Conservation (phyloP, 1,139 yeast species). For the Yamadazyma buinensis region DNA sequence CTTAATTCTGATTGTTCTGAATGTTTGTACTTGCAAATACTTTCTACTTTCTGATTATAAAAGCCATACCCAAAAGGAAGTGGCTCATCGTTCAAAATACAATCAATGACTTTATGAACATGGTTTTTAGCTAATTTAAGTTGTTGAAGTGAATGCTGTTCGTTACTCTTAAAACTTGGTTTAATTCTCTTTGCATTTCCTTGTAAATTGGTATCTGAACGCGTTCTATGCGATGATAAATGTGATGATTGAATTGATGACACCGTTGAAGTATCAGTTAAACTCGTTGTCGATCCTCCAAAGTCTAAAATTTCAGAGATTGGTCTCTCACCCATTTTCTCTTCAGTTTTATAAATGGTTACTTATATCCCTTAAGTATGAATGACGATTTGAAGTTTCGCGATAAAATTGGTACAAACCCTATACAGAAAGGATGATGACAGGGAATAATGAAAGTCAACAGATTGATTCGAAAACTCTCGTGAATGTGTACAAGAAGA, state of each 20-base stretch:
- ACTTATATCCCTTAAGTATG: too few species aligned
- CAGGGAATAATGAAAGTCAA: not conserved
- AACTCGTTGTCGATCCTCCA: conserved; percentile 7
- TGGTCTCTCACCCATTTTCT: conserved; percentile 9
- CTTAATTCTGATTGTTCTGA: conserved; percentile 30
- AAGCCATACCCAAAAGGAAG: conserved; percentile 23
- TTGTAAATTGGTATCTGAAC: conserved; percentile 7
- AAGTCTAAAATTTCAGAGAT: conserved; percentile 13
- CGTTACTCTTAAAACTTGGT: conserved; percentile 8
- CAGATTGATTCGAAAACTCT: conserved; percentile 35
- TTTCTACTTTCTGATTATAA: conserved; percentile 28
- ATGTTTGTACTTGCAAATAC: conserved; percentile 31
- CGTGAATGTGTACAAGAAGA: conserved; percentile 43
- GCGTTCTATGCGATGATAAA: conserved; percentile 10
- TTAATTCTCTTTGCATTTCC: conserved; percentile 11
- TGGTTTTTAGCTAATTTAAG: conserved; percentile 10
- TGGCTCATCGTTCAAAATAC: conserved; percentile 17
- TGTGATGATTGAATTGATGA: conserved; percentile 10
- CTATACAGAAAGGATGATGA: too few species aligned
- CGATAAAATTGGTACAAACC: not conserved
- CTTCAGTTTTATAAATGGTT: too few species aligned
- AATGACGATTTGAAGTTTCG: too few species aligned
- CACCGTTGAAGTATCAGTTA: not conserved
- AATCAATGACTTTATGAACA: conserved; percentile 16
- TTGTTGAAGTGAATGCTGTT: conserved; percentile 11